Base-by-base conservation (phyloP, 371 early-diverging fungal genomes). In the Coemansia sp. region DNA sequence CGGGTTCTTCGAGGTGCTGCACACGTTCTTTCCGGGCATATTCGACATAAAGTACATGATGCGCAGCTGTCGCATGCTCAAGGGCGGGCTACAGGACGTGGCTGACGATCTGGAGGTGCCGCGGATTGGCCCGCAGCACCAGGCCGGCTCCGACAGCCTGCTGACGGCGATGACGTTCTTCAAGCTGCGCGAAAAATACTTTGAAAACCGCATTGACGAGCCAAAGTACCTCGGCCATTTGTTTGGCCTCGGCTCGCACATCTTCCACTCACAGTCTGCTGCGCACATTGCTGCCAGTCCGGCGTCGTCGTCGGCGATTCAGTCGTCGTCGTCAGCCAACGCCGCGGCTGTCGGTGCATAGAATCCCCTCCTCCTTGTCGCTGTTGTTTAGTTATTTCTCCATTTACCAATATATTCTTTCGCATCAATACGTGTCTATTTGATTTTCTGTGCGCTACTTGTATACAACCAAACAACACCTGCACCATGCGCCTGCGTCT, bases 41-140 rank as follows among this genome's bases (percentile, higher is more conserved):
- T 99, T 97, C 75, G 99, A 99, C 77, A 95, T 99, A 77, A 99
- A 99, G 81, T 98, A 94, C 79, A 77, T 98, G 72, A 94, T 99
- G 91, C 94, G 90, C 77, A 91, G 94, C 66, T 95, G 94, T 75
- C 94, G 97, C 68, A 94, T 90, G 72, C 78, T 97, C 41, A 98
- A 97, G 76, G 98, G 99, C 50, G 99, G 99, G 0, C 81, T 99
- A 62, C 99, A 99, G 77, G 99, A 99, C 60, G 90, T 99, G 52
- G 98, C 99, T 3, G 97, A 98, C 78, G 97, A 96, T 65, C 72
- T 99, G 61, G 90, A 93, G 79, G 94, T 94, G 63, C 45, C 88
- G 56, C 84, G 99, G 51, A 90, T 97, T 54, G 99, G 99, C 7
- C 90, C 94, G 38, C 98, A 98, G 82, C 99, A 99, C 81, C 99